These are phyloP conservation scores for Bipolaris zeicola DNA, from an alignment of 2,329 filamentous ascomycete species.

Conservation along the genomic window DNA sequence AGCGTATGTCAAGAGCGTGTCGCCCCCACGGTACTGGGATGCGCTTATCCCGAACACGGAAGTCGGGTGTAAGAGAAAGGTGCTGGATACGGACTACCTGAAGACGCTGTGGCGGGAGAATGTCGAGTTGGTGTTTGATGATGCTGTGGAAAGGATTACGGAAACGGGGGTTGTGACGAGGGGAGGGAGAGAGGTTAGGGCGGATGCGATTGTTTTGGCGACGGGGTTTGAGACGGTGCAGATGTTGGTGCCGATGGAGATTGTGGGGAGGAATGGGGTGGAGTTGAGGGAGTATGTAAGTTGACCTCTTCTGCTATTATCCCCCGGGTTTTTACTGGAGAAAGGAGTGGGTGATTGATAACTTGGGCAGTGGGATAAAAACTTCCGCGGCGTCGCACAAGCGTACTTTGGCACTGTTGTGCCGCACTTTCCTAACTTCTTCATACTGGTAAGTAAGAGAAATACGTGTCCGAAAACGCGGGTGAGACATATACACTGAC, in stretches of 20 bases:
- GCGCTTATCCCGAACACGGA: conserved; percentile 52
- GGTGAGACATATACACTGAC: too few species aligned
- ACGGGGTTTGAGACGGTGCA: conserved; percentile 58
- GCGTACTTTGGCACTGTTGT: conserved; percentile 59
- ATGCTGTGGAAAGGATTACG: conserved; percentile 50
- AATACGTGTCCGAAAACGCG: too few species aligned
- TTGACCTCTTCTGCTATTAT: not conserved
- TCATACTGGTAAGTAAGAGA: conserved; percentile 14
- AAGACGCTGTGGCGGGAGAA: conserved; percentile 52
- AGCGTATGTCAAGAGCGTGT: conserved; percentile 52
- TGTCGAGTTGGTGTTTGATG: conserved; percentile 50
- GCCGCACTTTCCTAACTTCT: conserved; percentile 39
- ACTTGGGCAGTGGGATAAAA: conserved; percentile 45
- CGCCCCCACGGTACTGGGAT: conserved; percentile 54
- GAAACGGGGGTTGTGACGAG: conserved; percentile 48
- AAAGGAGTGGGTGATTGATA: conserved; percentile 5
- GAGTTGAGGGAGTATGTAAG: conserved; percentile 47
- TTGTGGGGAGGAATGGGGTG: conserved; percentile 51
- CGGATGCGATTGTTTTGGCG: conserved; percentile 57
- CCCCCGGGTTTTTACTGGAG: too few species aligned
- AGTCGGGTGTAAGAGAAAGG: conserved; percentile 57
- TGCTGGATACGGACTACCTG: conserved; percentile 56
- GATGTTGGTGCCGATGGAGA: conserved; percentile 55
- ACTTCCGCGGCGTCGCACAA: conserved; percentile 44
- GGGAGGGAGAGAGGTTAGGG: conserved; percentile 47